These are phyloP conservation scores for Stachybotrys chlorohalonatus DNA, from an alignment of 2,329 filamentous ascomycete genomes.

Conservation along the genomic window DNA sequence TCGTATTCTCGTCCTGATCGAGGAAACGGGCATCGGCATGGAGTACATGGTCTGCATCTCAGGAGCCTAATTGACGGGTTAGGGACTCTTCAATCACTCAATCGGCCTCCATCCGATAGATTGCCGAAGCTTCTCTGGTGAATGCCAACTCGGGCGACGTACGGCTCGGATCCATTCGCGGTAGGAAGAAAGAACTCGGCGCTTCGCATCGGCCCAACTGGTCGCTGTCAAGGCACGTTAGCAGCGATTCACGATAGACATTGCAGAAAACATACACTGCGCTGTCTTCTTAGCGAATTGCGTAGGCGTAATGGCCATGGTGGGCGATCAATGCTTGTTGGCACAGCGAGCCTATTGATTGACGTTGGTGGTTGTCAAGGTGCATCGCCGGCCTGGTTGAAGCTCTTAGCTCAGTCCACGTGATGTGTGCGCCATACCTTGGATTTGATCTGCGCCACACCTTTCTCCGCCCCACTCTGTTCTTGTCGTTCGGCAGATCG, in stretches of 20 bases:
- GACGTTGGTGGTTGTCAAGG: conserved; percentile 17
- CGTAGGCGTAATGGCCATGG: conserved; percentile 85
- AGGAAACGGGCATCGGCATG: conserved; percentile 76
- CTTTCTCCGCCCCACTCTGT: conserved; percentile 7
- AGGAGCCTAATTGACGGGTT: conserved; percentile 55
- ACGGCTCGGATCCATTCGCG: conserved; percentile 94
- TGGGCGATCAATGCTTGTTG: conserved; percentile 32
- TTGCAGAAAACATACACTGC: conserved; percentile 51
- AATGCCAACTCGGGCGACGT: conserved; percentile 33
- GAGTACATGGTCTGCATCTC: conserved; percentile 98
- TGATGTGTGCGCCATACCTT: conserved; percentile 12
- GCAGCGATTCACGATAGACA: conserved; percentile 9
- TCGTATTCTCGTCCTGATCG: conserved; percentile 84
- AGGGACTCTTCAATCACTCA: not conserved
- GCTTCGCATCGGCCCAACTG: conserved; percentile 83
- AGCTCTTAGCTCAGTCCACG: conserved; percentile 14
- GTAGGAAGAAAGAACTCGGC: conserved; percentile 81
- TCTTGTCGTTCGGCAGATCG: too few species aligned
- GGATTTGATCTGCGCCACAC: conserved; percentile 11
- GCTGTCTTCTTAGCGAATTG: conserved; percentile 77
- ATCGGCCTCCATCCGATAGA: not conserved
- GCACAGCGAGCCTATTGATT: conserved; percentile 16
- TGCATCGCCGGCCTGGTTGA: conserved; percentile 15
- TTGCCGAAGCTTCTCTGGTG: too few species aligned
- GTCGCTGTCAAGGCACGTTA: conserved; percentile 51